Percentiles rank a stretch among this genome's conserved stretches.
These are phyloP conservation scores for Rhexocercosporidium sp. DNA, from an alignment of 2,329 filamentous ascomycete genomes.

Conservation along the genomic window DNA sequence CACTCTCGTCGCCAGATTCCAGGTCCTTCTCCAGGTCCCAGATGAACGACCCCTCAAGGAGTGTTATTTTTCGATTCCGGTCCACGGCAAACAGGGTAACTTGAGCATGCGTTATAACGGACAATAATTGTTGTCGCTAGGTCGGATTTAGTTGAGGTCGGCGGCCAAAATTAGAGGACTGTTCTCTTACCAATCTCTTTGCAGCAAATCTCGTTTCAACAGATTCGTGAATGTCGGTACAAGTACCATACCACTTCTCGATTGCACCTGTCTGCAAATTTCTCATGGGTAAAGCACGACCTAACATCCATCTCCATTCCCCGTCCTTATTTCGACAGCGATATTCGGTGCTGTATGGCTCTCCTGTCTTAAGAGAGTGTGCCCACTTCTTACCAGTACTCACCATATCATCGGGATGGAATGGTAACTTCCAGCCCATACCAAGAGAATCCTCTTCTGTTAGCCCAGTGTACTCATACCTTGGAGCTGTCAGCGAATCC, in stretches of 20 bases:
- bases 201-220: slow-evolving; percentile 71
- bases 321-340: slow-evolving; percentile 70
- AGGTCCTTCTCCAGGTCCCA: slow-evolving; percentile 48
- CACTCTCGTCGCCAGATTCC: slow-evolving; percentile 45
- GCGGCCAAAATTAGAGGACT: not conserved
- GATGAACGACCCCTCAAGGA: slow-evolving; percentile 72
- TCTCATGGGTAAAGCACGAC: slow-evolving; percentile 70
- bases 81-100: slow-evolving; percentile 80
- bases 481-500: slow-evolving; percentile 12
- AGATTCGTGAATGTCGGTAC: slow-evolving; percentile 78
- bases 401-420: slow-evolving; percentile 72
- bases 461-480: slow-evolving; percentile 75
- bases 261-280: slow-evolving; percentile 70
- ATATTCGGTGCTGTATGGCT: slow-evolving; percentile 73
- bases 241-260: slow-evolving; percentile 81
- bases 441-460: slow-evolving; percentile 66
- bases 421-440: slow-evolving; percentile 64
- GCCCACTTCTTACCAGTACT: slow-evolving; percentile 62
- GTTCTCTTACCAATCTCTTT: slow-evolving; percentile 55
- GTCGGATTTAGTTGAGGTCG: not conserved
- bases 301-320: slow-evolving; percentile 80
- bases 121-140: slow-evolving; percentile 67
- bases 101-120: slow-evolving; percentile 75
- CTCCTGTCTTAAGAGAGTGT: slow-evolving; percentile 68
- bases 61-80: slow-evolving; percentile 61